Evolutionary conservation across 371 early-diverging fungal species (phyloP), one percentile per base, ranked within the genome.

Genomic region (Enterocytospora artemiae): DNA sequence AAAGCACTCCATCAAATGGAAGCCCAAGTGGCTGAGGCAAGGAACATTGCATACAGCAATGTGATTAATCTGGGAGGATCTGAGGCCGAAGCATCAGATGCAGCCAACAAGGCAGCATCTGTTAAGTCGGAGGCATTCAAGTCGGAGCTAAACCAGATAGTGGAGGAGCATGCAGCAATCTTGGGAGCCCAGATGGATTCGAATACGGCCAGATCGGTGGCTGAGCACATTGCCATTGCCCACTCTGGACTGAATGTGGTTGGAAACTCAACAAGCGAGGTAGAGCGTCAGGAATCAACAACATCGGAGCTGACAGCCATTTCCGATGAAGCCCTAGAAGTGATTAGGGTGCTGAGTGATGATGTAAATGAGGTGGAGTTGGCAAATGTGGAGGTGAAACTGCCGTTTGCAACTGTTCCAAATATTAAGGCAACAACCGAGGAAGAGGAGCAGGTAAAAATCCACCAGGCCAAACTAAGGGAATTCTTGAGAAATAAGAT

Each of bases 401-500:
- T 79, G 5, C 79, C 79, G 16, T 34, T 79, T 39, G 69, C 75
- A 39, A 66, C 57, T 22, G 67, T 76, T 55, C 24, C 54, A 5
- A 52, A 61, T 27, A 65, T 32, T 30, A 49, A 66, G 31, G 51
- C 73, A 18, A 50, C 59, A 22, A 69, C 65, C 1, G 48, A 67
- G 27, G 67, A 60, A 45, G 79, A 79, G 56, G 60, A 31, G 3
- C 52, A 50, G 39, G 70, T 65, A 1, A 59, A 72, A 50, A 63
- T 72, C 30, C 62, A 44, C 33, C 53, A 61, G 34, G 62, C 65
- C n/a, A 55, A 53, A 16, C 41, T 72, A 1, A 69, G 45, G 41
- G 69, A 70, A 14, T 41, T 59, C 24, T 59, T 74, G 22, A 74
- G 75, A 54, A 75, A 75, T 33, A 76, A 61, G 67, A 64, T 76